These are phyloP conservation scores for Zostera marina DNA, from an alignment of 116 monocot species.

Conservation along the genomic window DNA sequence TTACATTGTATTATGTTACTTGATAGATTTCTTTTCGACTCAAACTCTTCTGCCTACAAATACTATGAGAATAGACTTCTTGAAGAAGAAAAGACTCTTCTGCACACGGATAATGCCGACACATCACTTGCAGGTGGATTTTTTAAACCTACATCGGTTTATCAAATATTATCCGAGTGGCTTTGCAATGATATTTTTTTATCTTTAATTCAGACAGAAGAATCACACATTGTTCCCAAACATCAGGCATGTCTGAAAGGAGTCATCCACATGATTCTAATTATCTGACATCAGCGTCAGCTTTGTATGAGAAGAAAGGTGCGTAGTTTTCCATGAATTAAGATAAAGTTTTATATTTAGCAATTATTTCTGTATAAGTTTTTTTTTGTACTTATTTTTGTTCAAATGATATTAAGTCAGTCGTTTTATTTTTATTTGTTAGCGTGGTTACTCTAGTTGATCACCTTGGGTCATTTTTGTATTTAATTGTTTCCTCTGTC, in stretches of 20 bases:
- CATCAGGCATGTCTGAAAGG: slow-evolving; percentile 20
- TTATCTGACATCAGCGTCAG: slow-evolving; percentile 83
- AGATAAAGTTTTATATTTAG: too few relatives aligned
- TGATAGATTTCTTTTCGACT: slow-evolving; percentile 83
- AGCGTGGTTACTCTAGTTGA: too few relatives aligned
- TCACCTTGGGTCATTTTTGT: too few relatives aligned
- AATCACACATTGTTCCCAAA: slow-evolving; percentile 6
- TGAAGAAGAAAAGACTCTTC: slow-evolving; percentile 64
- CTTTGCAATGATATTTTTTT: background rate
- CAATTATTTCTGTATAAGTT: too few relatives aligned
- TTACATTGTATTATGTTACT: background rate
- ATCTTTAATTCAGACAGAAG: slow-evolving; percentile 7
- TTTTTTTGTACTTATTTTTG: too few relatives aligned
- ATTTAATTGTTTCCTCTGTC: too few relatives aligned
- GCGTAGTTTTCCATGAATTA: too few relatives aligned
- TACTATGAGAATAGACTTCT: slow-evolving; percentile 67
- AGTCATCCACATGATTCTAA: slow-evolving; percentile 31
- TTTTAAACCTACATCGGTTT: slow-evolving; percentile 12
- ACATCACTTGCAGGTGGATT: slow-evolving; percentile 4
- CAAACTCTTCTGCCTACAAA: slow-evolving; percentile 68
- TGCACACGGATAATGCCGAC: slow-evolving; percentile 38
- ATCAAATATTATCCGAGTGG: background rate
- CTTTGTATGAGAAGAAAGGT: slow-evolving; percentile 39
- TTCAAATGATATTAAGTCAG: too few relatives aligned
- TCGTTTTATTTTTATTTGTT: too few relatives aligned